These are phyloP conservation scores for Solanum clarkiae DNA, from an alignment of 257 asterid species.

Conservation along the genomic window DNA sequence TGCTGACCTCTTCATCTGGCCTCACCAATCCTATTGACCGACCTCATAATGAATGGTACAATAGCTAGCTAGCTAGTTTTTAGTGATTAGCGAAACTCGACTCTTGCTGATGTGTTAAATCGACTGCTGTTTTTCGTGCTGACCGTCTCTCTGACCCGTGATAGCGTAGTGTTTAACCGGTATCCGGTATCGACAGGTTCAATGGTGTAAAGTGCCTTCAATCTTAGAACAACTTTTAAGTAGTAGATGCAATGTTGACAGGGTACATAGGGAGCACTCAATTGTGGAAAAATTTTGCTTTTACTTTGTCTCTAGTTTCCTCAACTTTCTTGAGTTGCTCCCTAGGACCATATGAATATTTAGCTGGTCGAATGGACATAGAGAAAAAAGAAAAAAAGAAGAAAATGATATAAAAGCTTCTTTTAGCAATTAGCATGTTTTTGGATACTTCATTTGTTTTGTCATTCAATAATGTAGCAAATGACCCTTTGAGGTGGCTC, in stretches of 20 bases:
- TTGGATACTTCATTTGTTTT: not conserved
- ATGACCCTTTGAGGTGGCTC: no score
- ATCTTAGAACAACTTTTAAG: not conserved
- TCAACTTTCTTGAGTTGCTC: constrained; percentile 15
- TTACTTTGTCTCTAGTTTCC: constrained; percentile 25
- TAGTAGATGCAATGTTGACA: constrained; percentile 5
- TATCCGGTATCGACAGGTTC: constrained; percentile 6
- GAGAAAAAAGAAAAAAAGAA: not conserved
- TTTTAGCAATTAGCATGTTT: not conserved
- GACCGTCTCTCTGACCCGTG: constrained; percentile 28
- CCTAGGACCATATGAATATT: constrained; percentile 8
- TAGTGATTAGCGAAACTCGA: constrained; percentile 4
- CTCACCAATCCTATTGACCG: constrained; percentile 52
- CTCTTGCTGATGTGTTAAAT: constrained; percentile 9
- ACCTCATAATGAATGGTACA: not conserved
- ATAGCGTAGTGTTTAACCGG: constrained; percentile 12
- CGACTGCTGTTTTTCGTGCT: constrained; percentile 12
- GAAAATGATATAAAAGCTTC: constrained; percentile 3
- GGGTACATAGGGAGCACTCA: constrained; percentile 5
- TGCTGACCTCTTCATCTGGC: constrained; percentile 74
- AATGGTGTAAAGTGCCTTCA: constrained; percentile 29
- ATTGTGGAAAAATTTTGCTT: constrained; percentile 54
- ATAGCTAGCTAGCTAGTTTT: constrained; percentile 11
- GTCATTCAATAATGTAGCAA: not conserved
- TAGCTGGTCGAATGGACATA: constrained; percentile 1